Percentiles rank a stretch among this genome's conserved stretches.
phyloP scores from a whole-genome alignment of 2,329 filamentous ascomycete genomes.

The Talaromyces atroroseus region DNA sequence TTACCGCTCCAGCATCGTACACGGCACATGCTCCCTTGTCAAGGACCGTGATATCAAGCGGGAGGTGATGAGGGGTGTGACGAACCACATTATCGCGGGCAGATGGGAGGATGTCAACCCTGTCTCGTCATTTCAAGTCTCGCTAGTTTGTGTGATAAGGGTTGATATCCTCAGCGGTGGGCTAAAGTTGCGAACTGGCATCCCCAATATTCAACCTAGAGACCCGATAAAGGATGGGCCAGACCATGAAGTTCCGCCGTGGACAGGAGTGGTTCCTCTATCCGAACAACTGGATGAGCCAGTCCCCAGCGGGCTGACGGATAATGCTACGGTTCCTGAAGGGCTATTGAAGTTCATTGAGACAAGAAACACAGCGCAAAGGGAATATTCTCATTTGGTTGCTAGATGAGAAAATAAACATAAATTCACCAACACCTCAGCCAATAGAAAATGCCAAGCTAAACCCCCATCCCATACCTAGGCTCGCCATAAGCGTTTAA shows the following conservation, averaged over 20 bases:
- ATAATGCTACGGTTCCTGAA: background rate
- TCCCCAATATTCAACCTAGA: slow-evolving; percentile 9
- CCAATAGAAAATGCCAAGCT: too few species aligned
- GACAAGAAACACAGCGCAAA: background rate
- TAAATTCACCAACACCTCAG: too few species aligned
- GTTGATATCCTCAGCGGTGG: slow-evolving; percentile 7
- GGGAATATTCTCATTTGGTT: background rate
- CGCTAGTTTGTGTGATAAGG: slow-evolving; percentile 8
- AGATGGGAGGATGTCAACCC: slow-evolving; percentile 14
- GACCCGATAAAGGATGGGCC: slow-evolving; percentile 7
- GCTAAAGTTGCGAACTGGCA: slow-evolving; percentile 9
- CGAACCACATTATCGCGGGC: slow-evolving; percentile 13
- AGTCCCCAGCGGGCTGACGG: slow-evolving; percentile 4
- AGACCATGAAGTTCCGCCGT: slow-evolving; percentile 2
- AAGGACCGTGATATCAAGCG: slow-evolving; percentile 8
- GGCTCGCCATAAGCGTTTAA: too few species aligned
- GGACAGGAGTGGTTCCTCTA: slow-evolving; percentile 3
- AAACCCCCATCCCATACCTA: too few species aligned
- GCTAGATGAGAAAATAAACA: background rate
- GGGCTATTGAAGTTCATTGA: background rate
- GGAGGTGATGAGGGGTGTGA: slow-evolving; percentile 11
- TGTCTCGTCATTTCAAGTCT: slow-evolving; percentile 11
- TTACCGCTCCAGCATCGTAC: slow-evolving; percentile 11
- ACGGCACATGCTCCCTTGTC: slow-evolving; percentile 10
- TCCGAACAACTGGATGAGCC: slow-evolving; percentile 2